Percentiles rank a stretch among this genome's conserved stretches.
phyloP scores from a whole-genome alignment of 2,329 filamentous ascomycete genomes.

The Daldinia sp. region DNA sequence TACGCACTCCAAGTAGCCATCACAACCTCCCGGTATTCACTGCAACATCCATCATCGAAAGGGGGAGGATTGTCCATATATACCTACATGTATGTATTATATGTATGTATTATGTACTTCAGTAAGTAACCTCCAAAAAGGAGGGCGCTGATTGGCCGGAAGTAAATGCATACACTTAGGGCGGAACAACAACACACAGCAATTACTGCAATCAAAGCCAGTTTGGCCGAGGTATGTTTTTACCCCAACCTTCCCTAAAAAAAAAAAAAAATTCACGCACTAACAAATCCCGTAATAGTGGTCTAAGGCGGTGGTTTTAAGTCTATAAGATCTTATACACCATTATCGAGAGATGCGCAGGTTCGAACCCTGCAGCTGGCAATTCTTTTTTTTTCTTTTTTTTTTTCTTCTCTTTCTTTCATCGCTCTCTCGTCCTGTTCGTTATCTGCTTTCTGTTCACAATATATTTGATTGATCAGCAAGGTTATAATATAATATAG shows the following conservation, averaged over 20 bases:
- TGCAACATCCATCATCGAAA: not conserved
- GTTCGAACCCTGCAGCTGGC: constrained; percentile 44
- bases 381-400: constrained; percentile 17
- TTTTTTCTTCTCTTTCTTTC: not conserved
- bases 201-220: constrained; percentile 10
- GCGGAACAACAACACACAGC: not conserved
- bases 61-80: not conserved
- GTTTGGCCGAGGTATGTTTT: constrained; percentile 25
- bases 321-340: constrained; percentile 36
- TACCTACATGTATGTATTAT: too few relatives aligned
- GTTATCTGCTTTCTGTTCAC: not conserved
- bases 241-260: not conserved
- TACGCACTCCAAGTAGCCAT: not conserved
- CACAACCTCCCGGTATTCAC: not conserved
- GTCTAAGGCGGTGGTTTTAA: constrained; percentile 43
- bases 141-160: not conserved
- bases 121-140: constrained; percentile 1
- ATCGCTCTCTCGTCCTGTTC: not conserved
- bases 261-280: constrained; percentile 3
- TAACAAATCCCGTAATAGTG: constrained; percentile 20
- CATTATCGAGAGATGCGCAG: constrained; percentile 44
- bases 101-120: not conserved
- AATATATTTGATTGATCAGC: not conserved
- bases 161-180: not conserved
- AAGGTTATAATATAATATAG: too few relatives aligned